A percentile compares a stretch with the other conserved stretches of the same genome.
These are phyloP conservation scores for Leccinum fibrillosum DNA, from an alignment of 768 basidiomycete genomes.

Conservation along the genomic window DNA sequence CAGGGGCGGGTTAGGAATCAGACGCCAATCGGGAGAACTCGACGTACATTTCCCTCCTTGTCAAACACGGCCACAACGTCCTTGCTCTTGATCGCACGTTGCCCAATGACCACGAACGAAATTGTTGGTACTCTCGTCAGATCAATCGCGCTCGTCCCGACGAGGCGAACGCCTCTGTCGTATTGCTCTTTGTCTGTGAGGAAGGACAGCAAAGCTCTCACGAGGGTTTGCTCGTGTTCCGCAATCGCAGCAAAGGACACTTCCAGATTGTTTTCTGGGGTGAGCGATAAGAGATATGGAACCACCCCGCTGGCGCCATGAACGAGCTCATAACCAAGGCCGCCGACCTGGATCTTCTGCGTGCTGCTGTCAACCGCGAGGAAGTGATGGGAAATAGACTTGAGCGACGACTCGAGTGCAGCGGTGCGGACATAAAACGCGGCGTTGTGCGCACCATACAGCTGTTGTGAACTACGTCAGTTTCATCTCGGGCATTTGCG, in stretches of 20 bases:
- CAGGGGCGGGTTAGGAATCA: not conserved
- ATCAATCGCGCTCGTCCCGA: slow-evolving; percentile 53
- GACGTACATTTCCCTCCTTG: slow-evolving; percentile 55
- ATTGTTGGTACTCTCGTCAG: slow-evolving; percentile 60
- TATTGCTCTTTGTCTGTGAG: slow-evolving; percentile 47
- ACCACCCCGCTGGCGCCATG: slow-evolving; percentile 59
- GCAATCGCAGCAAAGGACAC: slow-evolving; percentile 58
- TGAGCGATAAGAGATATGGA: slow-evolving; percentile 61
- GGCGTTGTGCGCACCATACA: slow-evolving; percentile 73
- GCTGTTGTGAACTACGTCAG: slow-evolving; percentile 34
- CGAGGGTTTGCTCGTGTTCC: slow-evolving; percentile 55
- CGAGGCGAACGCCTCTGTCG: slow-evolving; percentile 60
- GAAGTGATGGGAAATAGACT: slow-evolving; percentile 70
- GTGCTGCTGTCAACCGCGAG: slow-evolving; percentile 42
- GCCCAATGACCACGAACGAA: slow-evolving; percentile 65
- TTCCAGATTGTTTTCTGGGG: slow-evolving; percentile 43
- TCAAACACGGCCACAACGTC: slow-evolving; percentile 67
- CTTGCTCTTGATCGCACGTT: slow-evolving; percentile 52
- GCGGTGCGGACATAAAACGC: slow-evolving; percentile 56
- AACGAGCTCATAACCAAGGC: slow-evolving; percentile 70
- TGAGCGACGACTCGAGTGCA: slow-evolving; percentile 49
- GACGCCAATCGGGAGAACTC: not conserved
- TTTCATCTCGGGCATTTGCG: not conserved
- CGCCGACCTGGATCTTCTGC: slow-evolving; percentile 70
- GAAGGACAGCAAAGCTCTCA: slow-evolving; percentile 53